These are phyloP conservation scores for Conidiobolus incongruus DNA, from an alignment of 371 early-diverging fungal species.

Conservation along the genomic window DNA sequence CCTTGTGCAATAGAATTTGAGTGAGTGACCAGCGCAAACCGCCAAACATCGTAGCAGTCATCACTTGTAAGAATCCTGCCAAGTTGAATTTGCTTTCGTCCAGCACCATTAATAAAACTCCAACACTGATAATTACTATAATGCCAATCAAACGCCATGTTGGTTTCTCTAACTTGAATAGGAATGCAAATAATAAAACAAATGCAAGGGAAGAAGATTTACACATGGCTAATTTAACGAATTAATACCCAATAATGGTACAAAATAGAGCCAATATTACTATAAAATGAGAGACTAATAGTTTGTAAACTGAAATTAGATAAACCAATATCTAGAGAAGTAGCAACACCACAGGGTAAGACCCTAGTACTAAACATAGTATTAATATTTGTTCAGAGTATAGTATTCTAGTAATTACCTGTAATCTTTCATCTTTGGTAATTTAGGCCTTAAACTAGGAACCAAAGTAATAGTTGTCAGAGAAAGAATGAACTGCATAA, in stretches of 20 bases:
- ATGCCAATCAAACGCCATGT: constrained; percentile 32
- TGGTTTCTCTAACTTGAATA: constrained; percentile 62
- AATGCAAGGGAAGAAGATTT: constrained; percentile 76
- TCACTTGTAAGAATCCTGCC: constrained; percentile 36
- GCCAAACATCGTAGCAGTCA: constrained; percentile 48
- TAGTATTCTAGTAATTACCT: neutral
- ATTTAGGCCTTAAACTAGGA: neutral
- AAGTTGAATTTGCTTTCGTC: constrained; percentile 52
- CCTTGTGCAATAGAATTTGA: constrained; percentile 48
- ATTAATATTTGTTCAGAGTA: constrained; percentile 5
- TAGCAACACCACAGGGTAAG: constrained; percentile 70
- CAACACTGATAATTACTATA: constrained; percentile 54
- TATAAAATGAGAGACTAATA: constrained; percentile 79
- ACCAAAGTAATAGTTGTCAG: neutral
- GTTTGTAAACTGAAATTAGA: constrained; percentile 60
- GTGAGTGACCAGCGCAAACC: constrained; percentile 70
- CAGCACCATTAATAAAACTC: constrained; percentile 65
- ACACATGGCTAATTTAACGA: too few relatives aligned
- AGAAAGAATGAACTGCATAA: constrained; percentile 31
- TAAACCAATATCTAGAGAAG: constrained; percentile 75
- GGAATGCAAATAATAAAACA: constrained; percentile 71
- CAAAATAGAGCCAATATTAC: too few relatives aligned
- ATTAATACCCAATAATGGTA: too few relatives aligned
- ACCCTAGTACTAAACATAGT: constrained; percentile 7
- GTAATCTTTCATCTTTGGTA: neutral